Evolutionary conservation across 108 stramenopile species (phyloP).

Genomic region (Craspedostauros australis): DNA sequence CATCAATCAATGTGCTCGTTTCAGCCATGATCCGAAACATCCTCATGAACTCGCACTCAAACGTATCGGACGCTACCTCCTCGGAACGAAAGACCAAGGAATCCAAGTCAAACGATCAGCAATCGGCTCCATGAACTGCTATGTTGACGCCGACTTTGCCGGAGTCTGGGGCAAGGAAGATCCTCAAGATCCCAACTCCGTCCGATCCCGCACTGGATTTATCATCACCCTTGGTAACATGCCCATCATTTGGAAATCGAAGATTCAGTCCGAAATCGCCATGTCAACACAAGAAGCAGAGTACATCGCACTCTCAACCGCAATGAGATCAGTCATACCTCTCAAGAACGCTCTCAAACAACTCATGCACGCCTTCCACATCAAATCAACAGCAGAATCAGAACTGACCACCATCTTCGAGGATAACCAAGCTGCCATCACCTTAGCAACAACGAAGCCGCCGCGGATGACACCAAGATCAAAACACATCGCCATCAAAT

Average conservation of each 20-base stretch:
- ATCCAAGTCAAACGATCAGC: slow-evolving; percentile 13
- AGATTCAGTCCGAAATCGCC: slow-evolving; percentile 39
- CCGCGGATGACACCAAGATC: no score
- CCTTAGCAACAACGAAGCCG: slow-evolving; percentile 3
- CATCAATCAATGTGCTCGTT: slow-evolving; percentile 24
- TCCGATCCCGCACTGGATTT: slow-evolving; percentile 21
- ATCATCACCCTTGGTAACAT: slow-evolving; percentile 7
- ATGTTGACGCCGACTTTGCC: slow-evolving; percentile 43
- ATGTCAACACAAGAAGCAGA: slow-evolving; percentile 47
- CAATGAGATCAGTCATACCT: no score
- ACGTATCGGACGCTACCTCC: slow-evolving; percentile 30
- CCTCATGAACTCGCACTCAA: slow-evolving; percentile 31
- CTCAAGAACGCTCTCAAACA: no score
- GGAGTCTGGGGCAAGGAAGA: slow-evolving; percentile 30
- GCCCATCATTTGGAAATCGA: slow-evolving; percentile 39
- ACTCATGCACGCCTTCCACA: no score
- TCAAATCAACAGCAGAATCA: no score
- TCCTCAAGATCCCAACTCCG: slow-evolving; percentile 23
- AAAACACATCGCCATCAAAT: no score
- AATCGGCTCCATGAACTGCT: slow-evolving; percentile 24
- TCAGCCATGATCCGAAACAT: slow-evolving; percentile 23
- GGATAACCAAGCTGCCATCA: slow-evolving; percentile 25
- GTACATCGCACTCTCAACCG: slow-evolving; percentile 27
- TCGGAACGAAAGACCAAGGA: slow-evolving; percentile 27
- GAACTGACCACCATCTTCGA: slow-evolving; percentile 31